Evolutionary conservation across 768 basidiomycete species (phyloP).

Genomic region (Macrocybe gigantea): DNA sequence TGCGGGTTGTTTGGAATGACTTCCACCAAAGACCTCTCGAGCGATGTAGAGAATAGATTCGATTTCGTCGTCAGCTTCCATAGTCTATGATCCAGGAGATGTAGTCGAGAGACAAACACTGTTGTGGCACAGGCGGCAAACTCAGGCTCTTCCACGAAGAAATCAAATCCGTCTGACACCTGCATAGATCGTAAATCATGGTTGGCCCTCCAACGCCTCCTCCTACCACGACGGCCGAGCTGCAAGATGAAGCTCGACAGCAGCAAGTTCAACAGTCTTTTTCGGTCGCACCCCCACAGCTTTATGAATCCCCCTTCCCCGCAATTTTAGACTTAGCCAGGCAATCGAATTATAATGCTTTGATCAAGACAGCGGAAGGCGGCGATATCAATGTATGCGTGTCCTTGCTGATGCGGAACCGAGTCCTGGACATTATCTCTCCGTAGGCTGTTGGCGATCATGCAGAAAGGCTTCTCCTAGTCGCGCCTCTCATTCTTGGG

Average conservation of each 20-base stretch:
- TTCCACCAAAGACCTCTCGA: constrained; percentile 84
- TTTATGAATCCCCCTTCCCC: constrained; percentile 26
- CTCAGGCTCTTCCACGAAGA: background rate
- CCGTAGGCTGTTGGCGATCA: constrained; percentile 25
- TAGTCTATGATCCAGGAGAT: constrained; percentile 17
- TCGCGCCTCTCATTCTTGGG: constrained; percentile 56
- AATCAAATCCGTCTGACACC: background rate
- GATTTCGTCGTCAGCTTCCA: constrained; percentile 73
- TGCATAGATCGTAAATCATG: constrained; percentile 27
- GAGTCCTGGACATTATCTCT: background rate
- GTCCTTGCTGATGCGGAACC: background rate
- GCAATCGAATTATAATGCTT: constrained; percentile 33
- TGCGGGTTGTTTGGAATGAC: constrained; percentile 1
- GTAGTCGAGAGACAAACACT: background rate
- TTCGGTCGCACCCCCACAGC: constrained; percentile 7
- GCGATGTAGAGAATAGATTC: constrained; percentile 87
- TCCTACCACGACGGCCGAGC: constrained; percentile 48
- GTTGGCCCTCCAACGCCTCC: constrained; percentile 60
- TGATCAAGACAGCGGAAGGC: constrained; percentile 44
- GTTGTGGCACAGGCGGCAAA: background rate
- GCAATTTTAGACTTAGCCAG: constrained; percentile 38
- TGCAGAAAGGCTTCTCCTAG: constrained; percentile 38
- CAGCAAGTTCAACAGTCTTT: constrained; percentile 7
- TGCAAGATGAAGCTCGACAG: constrained; percentile 43
- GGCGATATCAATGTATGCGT: constrained; percentile 48